Percentiles rank a stretch among this genome's conserved stretches.
Conservation (phyloP, 139 green algal genomes). For the Zygnema circumcarinatum region DNA sequence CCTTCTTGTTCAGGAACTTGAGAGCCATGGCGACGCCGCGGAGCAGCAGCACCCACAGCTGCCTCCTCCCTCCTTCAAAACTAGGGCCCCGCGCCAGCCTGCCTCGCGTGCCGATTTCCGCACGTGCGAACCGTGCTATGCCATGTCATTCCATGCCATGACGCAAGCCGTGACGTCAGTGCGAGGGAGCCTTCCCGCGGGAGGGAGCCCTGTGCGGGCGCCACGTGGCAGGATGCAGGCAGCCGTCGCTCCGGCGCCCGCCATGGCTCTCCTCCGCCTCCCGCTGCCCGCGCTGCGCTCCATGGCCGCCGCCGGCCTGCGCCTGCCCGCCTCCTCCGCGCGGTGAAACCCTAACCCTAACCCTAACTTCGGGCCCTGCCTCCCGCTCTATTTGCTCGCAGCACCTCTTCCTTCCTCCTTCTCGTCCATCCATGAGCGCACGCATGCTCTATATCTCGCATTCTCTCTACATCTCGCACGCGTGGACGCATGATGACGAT, state of each 20-base stretch:
- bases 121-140: too few relatives aligned
- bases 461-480: neutral
- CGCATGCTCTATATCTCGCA: neutral
- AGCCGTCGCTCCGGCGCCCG: neutral
- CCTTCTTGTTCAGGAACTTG: conserved; percentile 92
- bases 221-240: neutral
- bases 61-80: too few relatives aligned
- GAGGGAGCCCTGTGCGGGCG: neutral
- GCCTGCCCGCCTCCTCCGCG: neutral
- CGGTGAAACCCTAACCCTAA: neutral
- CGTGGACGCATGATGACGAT: too few relatives aligned
- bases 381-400: neutral
- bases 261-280: neutral
- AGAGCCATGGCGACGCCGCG: conserved; percentile 53
- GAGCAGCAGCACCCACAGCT: neutral
- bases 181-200: too few relatives aligned
- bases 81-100: too few relatives aligned
- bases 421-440: neutral
- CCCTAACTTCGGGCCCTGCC: neutral
- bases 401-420: neutral
- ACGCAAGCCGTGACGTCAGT: too few relatives aligned
- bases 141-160: too few relatives aligned
- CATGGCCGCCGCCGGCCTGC: neutral
- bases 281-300: too few relatives aligned
- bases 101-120: too few relatives aligned